phyloP scores from a whole-genome alignment of 2,329 filamentous ascomycete genomes.

The Penicillium crustosum region DNA sequence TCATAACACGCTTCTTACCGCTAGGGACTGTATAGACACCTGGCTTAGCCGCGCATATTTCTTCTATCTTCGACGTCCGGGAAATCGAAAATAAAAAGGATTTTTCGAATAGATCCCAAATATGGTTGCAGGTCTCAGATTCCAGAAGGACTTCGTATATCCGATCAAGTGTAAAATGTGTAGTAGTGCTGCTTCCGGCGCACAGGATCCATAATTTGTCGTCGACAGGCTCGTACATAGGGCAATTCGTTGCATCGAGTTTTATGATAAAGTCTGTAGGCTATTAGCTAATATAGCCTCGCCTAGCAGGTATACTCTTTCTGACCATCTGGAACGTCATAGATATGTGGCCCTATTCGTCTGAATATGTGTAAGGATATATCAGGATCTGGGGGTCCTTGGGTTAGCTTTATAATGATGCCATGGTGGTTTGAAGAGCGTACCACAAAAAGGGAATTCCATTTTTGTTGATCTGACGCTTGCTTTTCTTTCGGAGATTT shows the following conservation, averaged over 20 bases:
- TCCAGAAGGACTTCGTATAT: not conserved
- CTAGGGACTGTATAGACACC: too few species aligned
- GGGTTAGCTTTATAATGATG: not conserved
- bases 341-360: not conserved
- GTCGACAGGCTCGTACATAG: not conserved
- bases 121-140: not conserved
- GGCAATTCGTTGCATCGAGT: not conserved
- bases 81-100: not conserved
- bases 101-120: not conserved
- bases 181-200: not conserved
- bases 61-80: not conserved
- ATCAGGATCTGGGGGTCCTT: not conserved
- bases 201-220: not conserved
- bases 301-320: not conserved
- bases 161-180: not conserved
- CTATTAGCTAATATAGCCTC: not conserved
- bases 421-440: not conserved
- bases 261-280: not conserved
- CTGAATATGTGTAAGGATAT: not conserved
- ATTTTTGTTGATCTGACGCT: not conserved
- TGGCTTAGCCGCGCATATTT: not conserved
- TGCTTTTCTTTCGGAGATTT: not conserved
- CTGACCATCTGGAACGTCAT: not conserved
- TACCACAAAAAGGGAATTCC: not conserved
- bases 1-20: too few species aligned